Conservation (phyloP, 257 asterid species). For the Marsdenia floribunda region DNA sequence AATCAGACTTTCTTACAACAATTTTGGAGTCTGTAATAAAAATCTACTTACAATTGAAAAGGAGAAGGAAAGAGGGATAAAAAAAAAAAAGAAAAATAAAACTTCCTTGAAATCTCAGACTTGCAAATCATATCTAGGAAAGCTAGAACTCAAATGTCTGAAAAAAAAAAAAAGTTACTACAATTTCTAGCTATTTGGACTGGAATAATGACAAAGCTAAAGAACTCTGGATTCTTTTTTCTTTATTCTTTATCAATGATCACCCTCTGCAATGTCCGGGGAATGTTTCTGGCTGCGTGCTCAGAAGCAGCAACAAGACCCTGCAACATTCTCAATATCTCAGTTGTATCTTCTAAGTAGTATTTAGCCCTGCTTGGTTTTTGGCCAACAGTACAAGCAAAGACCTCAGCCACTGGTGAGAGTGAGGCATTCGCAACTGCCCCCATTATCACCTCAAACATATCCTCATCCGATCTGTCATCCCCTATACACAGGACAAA, state of each 20-base stretch:
- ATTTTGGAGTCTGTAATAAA: not conserved
- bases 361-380: constrained; percentile 78
- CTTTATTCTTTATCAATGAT: constrained; percentile 29
- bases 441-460: constrained; percentile 77
- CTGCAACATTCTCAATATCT: constrained; percentile 75
- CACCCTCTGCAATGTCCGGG: constrained; percentile 26
- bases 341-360: constrained; percentile 61
- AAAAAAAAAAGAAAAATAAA: no score
- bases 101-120: not conserved
- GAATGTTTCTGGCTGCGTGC: constrained; percentile 28
- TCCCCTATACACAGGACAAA: constrained; percentile 84
- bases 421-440: constrained; percentile 53
- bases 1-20: not conserved
- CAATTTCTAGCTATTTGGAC: constrained; percentile 9
- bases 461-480: constrained; percentile 80
- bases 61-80: no score
- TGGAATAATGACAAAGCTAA: no score
- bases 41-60: not conserved
- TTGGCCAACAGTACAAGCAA: constrained; percentile 82
- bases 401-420: constrained; percentile 73
- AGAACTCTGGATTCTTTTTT: no score
- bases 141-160: constrained; percentile 5
- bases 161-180: not conserved
- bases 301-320: constrained; percentile 70
- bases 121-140: constrained; percentile 9